Evolutionary conservation across 768 basidiomycete genomes (phyloP).

Genomic region (Trametes sanguinea): DNA sequence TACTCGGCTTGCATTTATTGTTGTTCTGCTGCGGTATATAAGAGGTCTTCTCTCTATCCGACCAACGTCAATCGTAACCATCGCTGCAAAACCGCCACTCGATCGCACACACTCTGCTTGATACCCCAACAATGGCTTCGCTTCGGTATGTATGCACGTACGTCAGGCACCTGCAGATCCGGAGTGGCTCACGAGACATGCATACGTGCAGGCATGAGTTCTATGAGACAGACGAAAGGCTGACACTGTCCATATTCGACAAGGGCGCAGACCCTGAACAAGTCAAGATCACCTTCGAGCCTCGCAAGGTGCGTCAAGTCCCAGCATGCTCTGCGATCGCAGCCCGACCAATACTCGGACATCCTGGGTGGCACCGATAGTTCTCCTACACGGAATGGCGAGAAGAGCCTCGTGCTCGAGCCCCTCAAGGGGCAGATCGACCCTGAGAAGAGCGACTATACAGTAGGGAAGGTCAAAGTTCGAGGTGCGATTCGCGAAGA

Average conservation of each 20-base stretch:
- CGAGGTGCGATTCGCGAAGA: constrained; percentile 81
- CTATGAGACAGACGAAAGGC: constrained; percentile 79
- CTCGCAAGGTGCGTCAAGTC: constrained; percentile 52
- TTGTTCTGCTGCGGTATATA: no score
- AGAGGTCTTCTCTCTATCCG: background rate
- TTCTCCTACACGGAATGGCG: constrained; percentile 64
- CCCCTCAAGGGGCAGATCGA: constrained; percentile 85
- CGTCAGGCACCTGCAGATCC: background rate
- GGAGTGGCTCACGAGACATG: background rate
- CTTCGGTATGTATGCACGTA: constrained; percentile 7
- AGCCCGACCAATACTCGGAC: constrained; percentile 4
- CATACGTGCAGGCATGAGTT: constrained; percentile 69
- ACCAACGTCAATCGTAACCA: no score
- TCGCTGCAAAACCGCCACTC: background rate
- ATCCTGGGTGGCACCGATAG: constrained; percentile 36
- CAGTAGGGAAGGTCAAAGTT: constrained; percentile 84
- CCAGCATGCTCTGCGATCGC: background rate
- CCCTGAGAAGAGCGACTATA: constrained; percentile 57
- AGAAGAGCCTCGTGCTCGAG: constrained; percentile 68
- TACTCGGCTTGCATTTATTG: background rate
- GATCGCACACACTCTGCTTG: background rate
- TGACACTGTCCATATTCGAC: constrained; percentile 79
- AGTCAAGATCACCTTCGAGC: constrained; percentile 63
- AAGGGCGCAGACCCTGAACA: constrained; percentile 67
- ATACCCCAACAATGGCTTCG: constrained; percentile 4